phyloP scores from a whole-genome alignment of 164 flowering plant species.

The Litsea cubeba region DNA sequence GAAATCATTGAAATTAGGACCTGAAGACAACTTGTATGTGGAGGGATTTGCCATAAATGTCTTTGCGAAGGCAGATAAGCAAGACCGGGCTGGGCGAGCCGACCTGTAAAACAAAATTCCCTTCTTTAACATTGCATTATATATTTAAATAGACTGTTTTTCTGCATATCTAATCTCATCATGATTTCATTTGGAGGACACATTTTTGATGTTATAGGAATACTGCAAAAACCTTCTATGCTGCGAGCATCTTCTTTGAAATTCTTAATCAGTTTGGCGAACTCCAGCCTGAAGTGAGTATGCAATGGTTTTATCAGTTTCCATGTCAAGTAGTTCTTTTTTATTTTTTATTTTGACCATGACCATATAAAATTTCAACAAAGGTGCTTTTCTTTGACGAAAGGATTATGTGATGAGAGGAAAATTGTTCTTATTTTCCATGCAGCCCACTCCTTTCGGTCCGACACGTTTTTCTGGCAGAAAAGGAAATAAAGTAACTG shows the following conservation, averaged over 20 bases:
- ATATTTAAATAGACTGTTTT: neutral
- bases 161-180: neutral
- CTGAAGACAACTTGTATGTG: constrained; percentile 75
- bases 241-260: constrained; percentile 98
- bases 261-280: constrained; percentile 89
- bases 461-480: no score
- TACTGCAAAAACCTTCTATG: constrained; percentile 96
- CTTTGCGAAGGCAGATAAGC: constrained; percentile 92
- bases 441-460: no score
- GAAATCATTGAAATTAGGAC: constrained; percentile 69
- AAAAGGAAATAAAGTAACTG: no score
- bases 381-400: no score
- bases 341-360: neutral
- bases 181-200: neutral
- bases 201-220: constrained; percentile 40
- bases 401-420: no score
- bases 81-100: constrained; percentile 93
- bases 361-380: neutral
- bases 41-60: constrained; percentile 95
- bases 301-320: constrained; percentile 1
- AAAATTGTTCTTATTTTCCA: no score
- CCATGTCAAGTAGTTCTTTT: neutral
- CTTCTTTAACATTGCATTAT: neutral
- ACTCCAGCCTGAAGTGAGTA: constrained; percentile 87
- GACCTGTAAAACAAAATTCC: constrained; percentile 58